These are phyloP conservation scores for Erysimum cheiri DNA, from an alignment of 441 rosid species.

Conservation along the genomic window DNA sequence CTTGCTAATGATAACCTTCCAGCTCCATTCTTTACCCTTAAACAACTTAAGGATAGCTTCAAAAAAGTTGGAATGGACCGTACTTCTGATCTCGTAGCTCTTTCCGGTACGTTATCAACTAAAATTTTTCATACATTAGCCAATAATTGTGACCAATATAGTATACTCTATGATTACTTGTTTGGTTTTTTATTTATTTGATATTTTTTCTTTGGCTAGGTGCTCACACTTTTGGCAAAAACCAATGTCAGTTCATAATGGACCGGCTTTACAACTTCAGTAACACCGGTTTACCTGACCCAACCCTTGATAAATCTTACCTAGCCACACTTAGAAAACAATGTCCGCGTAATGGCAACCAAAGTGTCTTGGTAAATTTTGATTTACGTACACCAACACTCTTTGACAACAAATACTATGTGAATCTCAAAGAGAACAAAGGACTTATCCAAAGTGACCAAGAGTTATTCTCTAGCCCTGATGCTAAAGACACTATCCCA, in stretches of 20 bases:
- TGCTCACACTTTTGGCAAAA: constrained; percentile 2
- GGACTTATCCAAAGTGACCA: constrained; percentile 64
- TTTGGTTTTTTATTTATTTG: neutral
- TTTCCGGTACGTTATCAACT: constrained; percentile 52
- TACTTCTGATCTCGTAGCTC: constrained; percentile 60
- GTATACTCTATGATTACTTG: neutral
- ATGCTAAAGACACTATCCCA: constrained; percentile 42
- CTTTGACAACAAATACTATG: constrained; percentile 45
- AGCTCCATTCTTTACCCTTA: constrained; percentile 40
- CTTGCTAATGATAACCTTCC: constrained; percentile 52
- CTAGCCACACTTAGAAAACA: neutral
- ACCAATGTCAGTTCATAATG: constrained; percentile 6
- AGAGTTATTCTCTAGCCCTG: constrained; percentile 46
- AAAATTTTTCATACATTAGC: too few species aligned
- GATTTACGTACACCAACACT: neutral
- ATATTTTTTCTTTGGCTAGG: neutral
- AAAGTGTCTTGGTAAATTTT: constrained; percentile 1
- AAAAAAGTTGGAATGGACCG: constrained; percentile 54
- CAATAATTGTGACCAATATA: too few species aligned
- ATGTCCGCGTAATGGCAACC: neutral
- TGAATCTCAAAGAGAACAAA: constrained; percentile 49
- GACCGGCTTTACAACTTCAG: constrained; percentile 1
- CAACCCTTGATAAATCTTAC: constrained; percentile 43
- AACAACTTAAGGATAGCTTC: constrained; percentile 44
- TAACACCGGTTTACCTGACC: constrained; percentile 7